Evolutionary conservation across 2,329 filamentous ascomycete genomes (phyloP), one percentile per base, ranked within the genome.

Genomic region (Phaeoacremonium minimum): DNA sequence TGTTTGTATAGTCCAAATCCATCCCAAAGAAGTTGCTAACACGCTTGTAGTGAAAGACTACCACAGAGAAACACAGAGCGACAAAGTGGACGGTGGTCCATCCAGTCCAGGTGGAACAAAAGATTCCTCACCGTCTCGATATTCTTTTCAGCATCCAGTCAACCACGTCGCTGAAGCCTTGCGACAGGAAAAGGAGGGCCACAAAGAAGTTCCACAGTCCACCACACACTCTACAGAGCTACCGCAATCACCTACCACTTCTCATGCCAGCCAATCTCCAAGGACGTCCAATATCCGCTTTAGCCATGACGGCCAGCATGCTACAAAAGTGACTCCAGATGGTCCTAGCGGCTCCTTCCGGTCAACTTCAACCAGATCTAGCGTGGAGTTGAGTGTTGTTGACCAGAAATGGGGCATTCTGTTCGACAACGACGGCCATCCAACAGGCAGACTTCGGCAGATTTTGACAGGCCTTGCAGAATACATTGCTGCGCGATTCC

Each of bases 331-430:
- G 22, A 26, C 2, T 26, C 22, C 22, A 26, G 14, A 11, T 36
- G 15, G 6, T 36, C n/a, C n/a, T n/a, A n/a, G n/a, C n/a, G n/a
- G n/a, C n/a, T n/a, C n/a, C n/a, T n/a, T n/a, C n/a, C n/a, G n/a
- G 13, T 33, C 31, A 31, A n/a, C 30, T 14, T 28, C 38, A 2
- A 16, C 30, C 12, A 18, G 28, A 11, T 30, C 30, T 5, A 28
- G 33, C 11, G 50, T 61, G 19, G 75, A 79, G 41, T 55, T 71
- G 42, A 80, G 75, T 2, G 74, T 75, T 2, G 58, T 85, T 18
- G 85, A 90, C 54, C 77, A 75, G 52, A 81, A 82, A 52, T 95
- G 88, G 88, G 84, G 86, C 6, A 69, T 69, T 8, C 58, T 95
- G 4, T 94, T 94, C 52, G 79, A 85, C 32, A 64, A 69, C 4